Percentiles rank a stretch among this genome's conserved stretches.
phyloP scores from a whole-genome alignment of 495 filamentous ascomycete genomes.

The Neurospora discreta region DNA sequence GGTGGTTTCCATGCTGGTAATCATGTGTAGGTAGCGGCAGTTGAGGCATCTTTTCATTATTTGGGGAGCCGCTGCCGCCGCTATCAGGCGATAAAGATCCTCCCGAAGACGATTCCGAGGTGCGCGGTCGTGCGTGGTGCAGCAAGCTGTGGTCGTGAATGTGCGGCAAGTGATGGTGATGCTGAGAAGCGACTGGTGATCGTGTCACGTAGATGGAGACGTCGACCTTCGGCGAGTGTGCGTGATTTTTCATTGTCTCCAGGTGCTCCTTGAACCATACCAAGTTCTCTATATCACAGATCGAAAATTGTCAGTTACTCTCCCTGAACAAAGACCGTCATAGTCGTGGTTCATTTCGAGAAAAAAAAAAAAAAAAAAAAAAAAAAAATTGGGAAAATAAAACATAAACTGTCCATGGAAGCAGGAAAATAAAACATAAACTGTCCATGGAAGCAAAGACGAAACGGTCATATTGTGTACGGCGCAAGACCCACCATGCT shows the following conservation, averaged over 20 bases:
- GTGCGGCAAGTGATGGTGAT: background rate
- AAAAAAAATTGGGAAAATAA: no score
- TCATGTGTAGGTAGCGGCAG: constrained; percentile 1
- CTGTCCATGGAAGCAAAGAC: background rate
- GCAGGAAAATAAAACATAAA: no score
- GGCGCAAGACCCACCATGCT: constrained; percentile 29
- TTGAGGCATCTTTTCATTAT: constrained; percentile 14
- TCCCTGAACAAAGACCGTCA: background rate
- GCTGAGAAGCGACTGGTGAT: constrained; percentile 3
- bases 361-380: no score
- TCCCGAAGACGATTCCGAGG: constrained; percentile 10
- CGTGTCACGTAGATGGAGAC: constrained; percentile 39
- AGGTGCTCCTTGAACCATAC: constrained; percentile 43
- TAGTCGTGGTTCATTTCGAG: background rate
- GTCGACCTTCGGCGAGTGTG: constrained; percentile 32
- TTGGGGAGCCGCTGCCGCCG: background rate
- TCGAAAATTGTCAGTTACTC: background rate
- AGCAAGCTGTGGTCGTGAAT: background rate
- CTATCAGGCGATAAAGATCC: constrained; percentile 5
- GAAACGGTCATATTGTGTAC: background rate
- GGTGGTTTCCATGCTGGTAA: background rate
- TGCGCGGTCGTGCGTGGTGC: background rate
- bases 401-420: no score
- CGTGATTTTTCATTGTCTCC: constrained; percentile 27
- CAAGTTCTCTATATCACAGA: constrained; percentile 18